Conservation (phyloP, 2,329 filamentous ascomycete genomes). For the Botrytis fabae region DNA sequence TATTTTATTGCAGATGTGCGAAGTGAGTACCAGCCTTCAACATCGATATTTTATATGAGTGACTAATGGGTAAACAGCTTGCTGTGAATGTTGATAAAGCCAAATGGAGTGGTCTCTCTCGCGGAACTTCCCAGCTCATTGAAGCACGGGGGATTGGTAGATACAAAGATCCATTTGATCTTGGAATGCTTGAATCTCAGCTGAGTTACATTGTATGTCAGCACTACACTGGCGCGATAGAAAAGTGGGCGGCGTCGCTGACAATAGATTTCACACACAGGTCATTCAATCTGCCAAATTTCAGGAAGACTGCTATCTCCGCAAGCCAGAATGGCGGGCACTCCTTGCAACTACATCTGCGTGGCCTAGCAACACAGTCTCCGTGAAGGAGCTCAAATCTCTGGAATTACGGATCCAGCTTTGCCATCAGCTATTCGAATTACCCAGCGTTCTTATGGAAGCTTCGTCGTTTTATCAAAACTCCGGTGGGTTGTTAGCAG, state of each 20-base stretch:
- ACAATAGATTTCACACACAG: not conserved
- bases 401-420: slow-evolving; percentile 2
- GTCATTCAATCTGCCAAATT: slow-evolving; percentile 15
- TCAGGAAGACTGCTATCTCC: slow-evolving; percentile 18
- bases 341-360: not conserved
- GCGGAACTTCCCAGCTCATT: slow-evolving; percentile 25
- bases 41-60: not conserved
- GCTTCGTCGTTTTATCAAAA: not conserved
- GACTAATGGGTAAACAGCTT: slow-evolving; percentile 19
- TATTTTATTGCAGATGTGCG: slow-evolving; percentile 28
- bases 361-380: slow-evolving; percentile 3
- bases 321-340: slow-evolving; percentile 17
- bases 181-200: slow-evolving; percentile 29
- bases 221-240: not conserved
- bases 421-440: not conserved
- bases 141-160: slow-evolving; percentile 22
- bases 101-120: slow-evolving; percentile 27
- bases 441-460: not conserved
- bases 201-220: slow-evolving; percentile 25
- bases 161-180: slow-evolving; percentile 27
- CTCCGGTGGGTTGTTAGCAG: not conserved
- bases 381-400: not conserved
- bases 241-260: not conserved
- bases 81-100: slow-evolving; percentile 24
- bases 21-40: slow-evolving; percentile 18